Evolutionary conservation across 2,329 filamentous ascomycete species (phyloP).

Genomic region (Fusarium ambrosium): DNA sequence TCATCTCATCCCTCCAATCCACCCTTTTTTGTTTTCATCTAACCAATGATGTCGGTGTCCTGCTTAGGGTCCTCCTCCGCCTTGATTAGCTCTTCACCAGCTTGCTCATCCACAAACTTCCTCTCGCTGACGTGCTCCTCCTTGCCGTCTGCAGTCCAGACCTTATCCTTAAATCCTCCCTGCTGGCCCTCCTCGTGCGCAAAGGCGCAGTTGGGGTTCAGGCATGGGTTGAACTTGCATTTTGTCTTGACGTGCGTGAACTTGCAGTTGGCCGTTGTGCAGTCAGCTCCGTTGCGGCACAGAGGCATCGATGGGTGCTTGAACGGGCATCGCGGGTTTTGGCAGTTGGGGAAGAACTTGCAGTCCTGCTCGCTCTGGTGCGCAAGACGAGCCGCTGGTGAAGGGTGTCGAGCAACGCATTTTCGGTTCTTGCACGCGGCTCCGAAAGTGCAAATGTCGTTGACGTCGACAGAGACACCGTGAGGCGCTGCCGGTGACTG

Average conservation of each 20-base stretch:
- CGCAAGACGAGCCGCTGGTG: slow-evolving; percentile 82
- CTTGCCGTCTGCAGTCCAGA: slow-evolving; percentile 78
- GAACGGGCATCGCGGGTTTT: slow-evolving; percentile 89
- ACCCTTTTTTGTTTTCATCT: slow-evolving; percentile 21
- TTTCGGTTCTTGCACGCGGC: slow-evolving; percentile 96
- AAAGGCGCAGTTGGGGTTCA: slow-evolving; percentile 89
- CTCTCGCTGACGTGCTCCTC: slow-evolving; percentile 85
- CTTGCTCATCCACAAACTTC: slow-evolving; percentile 83
- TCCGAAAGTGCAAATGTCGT: slow-evolving; percentile 85
- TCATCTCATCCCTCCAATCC: slow-evolving; percentile 20
- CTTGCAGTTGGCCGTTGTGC: slow-evolving; percentile 84
- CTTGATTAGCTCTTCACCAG: slow-evolving; percentile 79
- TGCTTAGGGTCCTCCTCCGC: slow-evolving; percentile 62
- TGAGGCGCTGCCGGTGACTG: slow-evolving; percentile 91
- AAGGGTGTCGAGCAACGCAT: slow-evolving; percentile 92
- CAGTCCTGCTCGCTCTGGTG: slow-evolving; percentile 89
- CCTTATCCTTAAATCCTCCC: slow-evolving; percentile 87
- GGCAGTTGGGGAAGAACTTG: slow-evolving; percentile 92
- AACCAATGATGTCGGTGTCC: slow-evolving; percentile 56
- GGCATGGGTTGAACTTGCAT: slow-evolving; percentile 93
- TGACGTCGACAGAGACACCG: slow-evolving; percentile 81
- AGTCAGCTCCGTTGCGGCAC: slow-evolving; percentile 93
- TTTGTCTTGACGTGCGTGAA: slow-evolving; percentile 88
- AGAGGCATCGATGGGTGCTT: slow-evolving; percentile 88
- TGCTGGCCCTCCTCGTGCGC: slow-evolving; percentile 93